A percentile compares a stretch with the other conserved stretches of the same genome.
These are phyloP conservation scores for Nicotiana benthamiana DNA, from an alignment of 257 asterid genomes.

Conservation along the genomic window DNA sequence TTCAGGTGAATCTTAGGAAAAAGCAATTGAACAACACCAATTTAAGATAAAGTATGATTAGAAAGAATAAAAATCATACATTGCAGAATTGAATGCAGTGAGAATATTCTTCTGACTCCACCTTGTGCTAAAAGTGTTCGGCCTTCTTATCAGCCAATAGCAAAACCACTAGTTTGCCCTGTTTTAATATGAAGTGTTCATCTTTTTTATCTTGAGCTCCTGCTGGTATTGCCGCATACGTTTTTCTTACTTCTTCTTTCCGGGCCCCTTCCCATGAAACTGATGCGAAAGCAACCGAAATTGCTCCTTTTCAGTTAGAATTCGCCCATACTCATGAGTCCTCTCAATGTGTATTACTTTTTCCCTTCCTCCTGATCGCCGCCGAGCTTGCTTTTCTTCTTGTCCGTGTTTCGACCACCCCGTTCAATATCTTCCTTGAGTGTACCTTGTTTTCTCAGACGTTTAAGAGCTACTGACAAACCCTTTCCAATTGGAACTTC, in stretches of 20 bases:
- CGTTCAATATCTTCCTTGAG: conserved; percentile 81
- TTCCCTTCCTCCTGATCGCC: conserved; percentile 31
- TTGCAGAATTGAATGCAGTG: neutral
- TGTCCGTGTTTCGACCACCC: conserved; percentile 97
- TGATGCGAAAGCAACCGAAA: conserved; percentile 73
- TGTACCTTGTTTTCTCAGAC: conserved; percentile 67
- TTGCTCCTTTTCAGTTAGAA: conserved; percentile 88
- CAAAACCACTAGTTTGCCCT: too few relatives aligned
- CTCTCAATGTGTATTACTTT: conserved; percentile 78
- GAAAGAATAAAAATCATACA: neutral
- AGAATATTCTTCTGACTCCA: neutral
- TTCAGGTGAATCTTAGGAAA: neutral
- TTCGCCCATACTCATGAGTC: conserved; percentile 89
- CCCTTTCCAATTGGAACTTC: conserved; percentile 89
- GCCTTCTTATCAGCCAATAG: too few relatives aligned
- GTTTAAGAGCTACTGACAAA: conserved; percentile 59
- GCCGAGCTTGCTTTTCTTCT: conserved; percentile 74
- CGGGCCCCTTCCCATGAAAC: conserved; percentile 93
- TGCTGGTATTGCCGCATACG: conserved; percentile 74
- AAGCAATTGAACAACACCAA: neutral
- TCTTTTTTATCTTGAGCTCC: conserved; percentile 80
- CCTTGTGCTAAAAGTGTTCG: conserved; percentile 4
- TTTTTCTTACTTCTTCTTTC: conserved; percentile 82
- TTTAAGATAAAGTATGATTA: neutral
- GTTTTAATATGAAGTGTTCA: conserved; percentile 16